Evolutionary conservation across 257 asterid genomes (phyloP).

Genomic region (Lavandula angustifolia): DNA sequence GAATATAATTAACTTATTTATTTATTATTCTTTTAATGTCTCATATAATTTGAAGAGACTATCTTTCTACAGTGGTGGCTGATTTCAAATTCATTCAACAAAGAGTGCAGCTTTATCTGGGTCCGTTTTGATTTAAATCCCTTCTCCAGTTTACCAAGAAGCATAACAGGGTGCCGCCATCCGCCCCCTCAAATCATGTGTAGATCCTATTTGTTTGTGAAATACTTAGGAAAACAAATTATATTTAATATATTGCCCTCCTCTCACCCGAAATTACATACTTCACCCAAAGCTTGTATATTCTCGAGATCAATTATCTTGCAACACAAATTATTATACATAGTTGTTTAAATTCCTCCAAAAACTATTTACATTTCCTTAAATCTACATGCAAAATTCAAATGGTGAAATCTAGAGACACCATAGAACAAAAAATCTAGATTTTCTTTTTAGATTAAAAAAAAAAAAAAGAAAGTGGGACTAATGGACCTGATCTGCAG

Average conservation of each 20-base stretch:
- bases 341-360: slow-evolving; percentile 32
- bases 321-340: neutral
- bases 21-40: neutral
- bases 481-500: slow-evolving; percentile 38
- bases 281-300: too few relatives aligned
- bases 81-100: neutral
- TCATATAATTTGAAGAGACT: neutral
- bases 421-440: slow-evolving; percentile 15
- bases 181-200: too few relatives aligned
- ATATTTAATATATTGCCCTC: too few relatives aligned
- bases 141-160: neutral
- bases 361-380: slow-evolving; percentile 56
- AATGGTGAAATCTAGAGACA: neutral
- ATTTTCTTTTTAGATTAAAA: neutral
- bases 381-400: slow-evolving; percentile 10
- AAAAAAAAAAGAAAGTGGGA: neutral
- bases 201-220: too few relatives aligned
- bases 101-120: slow-evolving; percentile 7
- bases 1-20: too few relatives aligned
- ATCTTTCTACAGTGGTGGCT: neutral
- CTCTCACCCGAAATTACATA: too few relatives aligned
- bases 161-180: too few relatives aligned
- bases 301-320: too few relatives aligned
- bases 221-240: too few relatives aligned
- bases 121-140: neutral